Percentiles rank a stretch among this genome's conserved stretches.
These are phyloP conservation scores for Geotrichum ghanense DNA, from an alignment of 805 yeast species.

Conservation along the genomic window DNA sequence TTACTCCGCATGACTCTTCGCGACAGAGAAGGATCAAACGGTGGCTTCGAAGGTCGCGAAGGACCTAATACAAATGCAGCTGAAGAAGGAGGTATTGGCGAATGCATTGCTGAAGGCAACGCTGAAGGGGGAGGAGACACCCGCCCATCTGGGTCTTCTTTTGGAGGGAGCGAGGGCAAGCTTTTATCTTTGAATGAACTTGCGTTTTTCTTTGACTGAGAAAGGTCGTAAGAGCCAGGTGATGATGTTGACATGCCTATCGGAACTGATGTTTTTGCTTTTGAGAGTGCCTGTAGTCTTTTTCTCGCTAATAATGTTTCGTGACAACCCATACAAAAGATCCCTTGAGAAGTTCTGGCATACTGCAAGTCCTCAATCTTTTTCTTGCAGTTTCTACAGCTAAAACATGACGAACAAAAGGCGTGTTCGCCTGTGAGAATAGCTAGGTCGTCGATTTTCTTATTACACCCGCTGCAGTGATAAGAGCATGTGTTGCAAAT, in stretches of 20 bases:
- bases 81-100: not conserved
- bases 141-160: not conserved
- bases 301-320: constrained; percentile 68
- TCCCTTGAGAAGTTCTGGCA: constrained; percentile 89
- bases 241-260: not conserved
- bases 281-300: constrained; percentile 22
- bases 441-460: constrained; percentile 86
- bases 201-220: not conserved
- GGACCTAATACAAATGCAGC: not conserved
- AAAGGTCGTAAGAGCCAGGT: constrained; percentile 2
- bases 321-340: constrained; percentile 90
- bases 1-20: not conserved
- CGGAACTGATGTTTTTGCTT: not conserved
- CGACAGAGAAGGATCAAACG: not conserved
- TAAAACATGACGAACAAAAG: constrained; percentile 81
- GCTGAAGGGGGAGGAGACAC: not conserved
- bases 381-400: constrained; percentile 76
- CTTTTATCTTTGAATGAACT: constrained; percentile 7
- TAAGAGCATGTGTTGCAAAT: constrained; percentile 91
- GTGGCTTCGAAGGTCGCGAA: constrained; percentile 1
- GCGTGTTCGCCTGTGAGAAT: constrained; percentile 93
- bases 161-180: constrained; percentile 11
- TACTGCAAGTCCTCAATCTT: constrained; percentile 81
- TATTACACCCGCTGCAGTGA: constrained; percentile 71
- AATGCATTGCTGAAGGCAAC: not conserved